Percentiles rank a stretch among this genome's conserved stretches.
Conservation (phyloP, 495 filamentous ascomycete genomes). For the Penicillium macrosclerotiorum region DNA sequence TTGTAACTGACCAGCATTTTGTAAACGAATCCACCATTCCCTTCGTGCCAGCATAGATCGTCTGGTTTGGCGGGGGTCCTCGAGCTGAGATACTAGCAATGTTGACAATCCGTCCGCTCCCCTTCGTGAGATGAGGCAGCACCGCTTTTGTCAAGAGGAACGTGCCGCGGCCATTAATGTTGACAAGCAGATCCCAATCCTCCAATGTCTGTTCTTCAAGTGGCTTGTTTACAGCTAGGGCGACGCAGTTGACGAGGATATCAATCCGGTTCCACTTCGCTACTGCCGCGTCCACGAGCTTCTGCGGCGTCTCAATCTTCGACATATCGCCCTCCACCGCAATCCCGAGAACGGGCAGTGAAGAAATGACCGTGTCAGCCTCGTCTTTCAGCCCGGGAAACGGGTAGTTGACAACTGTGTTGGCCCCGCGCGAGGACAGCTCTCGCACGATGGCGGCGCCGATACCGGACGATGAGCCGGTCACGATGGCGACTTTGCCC, state of each 20-base stretch:
- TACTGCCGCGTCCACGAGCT: constrained; percentile 19
- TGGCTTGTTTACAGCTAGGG: constrained; percentile 32
- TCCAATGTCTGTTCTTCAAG: constrained; percentile 37
- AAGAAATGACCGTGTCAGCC: constrained; percentile 15
- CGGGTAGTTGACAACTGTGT: constrained; percentile 36
- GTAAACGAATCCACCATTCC: constrained; percentile 36
- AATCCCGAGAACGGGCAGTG: constrained; percentile 9
- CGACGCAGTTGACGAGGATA: constrained; percentile 41
- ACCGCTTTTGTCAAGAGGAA: constrained; percentile 36
- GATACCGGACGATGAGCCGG: constrained; percentile 36
- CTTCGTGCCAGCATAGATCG: constrained; percentile 27
- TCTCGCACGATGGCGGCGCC: constrained; percentile 37
- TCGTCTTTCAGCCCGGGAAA: constrained; percentile 14
- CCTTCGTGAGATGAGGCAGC: constrained; percentile 26
- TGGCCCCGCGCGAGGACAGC: constrained; percentile 43
- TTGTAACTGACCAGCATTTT: constrained; percentile 34
- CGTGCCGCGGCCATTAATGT: constrained; percentile 36
- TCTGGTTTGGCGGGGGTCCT: constrained; percentile 24
- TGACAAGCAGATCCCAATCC: constrained; percentile 36
- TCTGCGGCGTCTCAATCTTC: constrained; percentile 8
- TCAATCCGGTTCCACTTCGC: constrained; percentile 24
- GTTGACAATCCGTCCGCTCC: constrained; percentile 26
- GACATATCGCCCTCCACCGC: constrained; percentile 23
- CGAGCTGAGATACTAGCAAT: constrained; percentile 23
- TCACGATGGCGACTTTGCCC: constrained; percentile 43